Percentiles rank a stretch among this genome's conserved stretches.
These are phyloP conservation scores for Backusella morwellensis DNA, from an alignment of 192 early-diverging fungal genomes.

Conservation along the genomic window DNA sequence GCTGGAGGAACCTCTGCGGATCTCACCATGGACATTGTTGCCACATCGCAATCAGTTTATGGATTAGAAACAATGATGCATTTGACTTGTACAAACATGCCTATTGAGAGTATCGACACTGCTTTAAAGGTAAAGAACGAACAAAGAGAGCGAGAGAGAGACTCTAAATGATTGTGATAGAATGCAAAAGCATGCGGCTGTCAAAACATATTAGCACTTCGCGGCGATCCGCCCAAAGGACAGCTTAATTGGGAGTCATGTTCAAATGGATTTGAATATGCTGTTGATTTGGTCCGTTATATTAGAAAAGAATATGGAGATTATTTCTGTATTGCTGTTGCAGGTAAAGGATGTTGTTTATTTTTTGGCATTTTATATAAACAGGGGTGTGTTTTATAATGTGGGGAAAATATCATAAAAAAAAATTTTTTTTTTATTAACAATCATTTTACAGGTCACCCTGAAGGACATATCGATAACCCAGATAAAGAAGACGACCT, in stretches of 20 bases:
- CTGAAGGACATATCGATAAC: constrained; percentile 90
- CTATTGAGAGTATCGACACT: constrained; percentile 75
- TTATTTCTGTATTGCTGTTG: constrained; percentile 97
- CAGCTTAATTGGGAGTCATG: constrained; percentile 75
- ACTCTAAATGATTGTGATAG: not conserved
- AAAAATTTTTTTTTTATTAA: not conserved
- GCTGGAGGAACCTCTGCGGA: constrained; percentile 91
- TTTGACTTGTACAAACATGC: constrained; percentile 99
- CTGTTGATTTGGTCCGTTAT: constrained; percentile 87
- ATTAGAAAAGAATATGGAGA: constrained; percentile 85
- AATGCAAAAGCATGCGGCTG: constrained; percentile 85
- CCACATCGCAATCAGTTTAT: constrained; percentile 85
- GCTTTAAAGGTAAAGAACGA: constrained; percentile 59
- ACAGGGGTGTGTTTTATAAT: not conserved
- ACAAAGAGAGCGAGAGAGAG: not conserved
- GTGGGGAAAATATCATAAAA: not conserved
- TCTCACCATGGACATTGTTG: constrained; percentile 84
- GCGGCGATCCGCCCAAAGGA: constrained; percentile 91
- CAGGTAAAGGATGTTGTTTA: constrained; percentile 67
- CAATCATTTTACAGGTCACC: constrained; percentile 63
- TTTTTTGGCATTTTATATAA: not conserved
- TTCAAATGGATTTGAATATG: constrained; percentile 78
- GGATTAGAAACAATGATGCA: constrained; percentile 95
- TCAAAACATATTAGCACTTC: constrained; percentile 92
- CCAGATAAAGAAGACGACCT: constrained; percentile 74